Evolutionary conservation across 768 basidiomycete genomes (phyloP).

Genomic region (Grammothele lineata): DNA sequence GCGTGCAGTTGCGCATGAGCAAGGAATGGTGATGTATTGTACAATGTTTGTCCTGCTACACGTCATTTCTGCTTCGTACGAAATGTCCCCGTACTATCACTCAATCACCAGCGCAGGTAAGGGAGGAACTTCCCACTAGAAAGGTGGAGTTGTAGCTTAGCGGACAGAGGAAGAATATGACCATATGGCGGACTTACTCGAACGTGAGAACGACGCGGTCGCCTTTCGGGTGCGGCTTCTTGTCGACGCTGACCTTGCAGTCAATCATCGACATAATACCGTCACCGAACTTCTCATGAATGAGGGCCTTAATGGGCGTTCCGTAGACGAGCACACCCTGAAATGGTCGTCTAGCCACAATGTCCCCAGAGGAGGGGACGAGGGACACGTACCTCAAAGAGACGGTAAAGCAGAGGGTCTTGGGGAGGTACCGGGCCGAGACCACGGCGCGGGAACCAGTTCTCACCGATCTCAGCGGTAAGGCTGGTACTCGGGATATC

Average conservation of each 20-base stretch:
- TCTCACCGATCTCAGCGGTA: conserved; percentile 45
- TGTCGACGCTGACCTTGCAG: conserved; percentile 63
- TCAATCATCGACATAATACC: conserved; percentile 91
- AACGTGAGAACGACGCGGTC: conserved; percentile 78
- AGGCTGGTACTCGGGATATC: conserved; percentile 40
- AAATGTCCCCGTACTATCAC: background rate
- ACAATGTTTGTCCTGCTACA: too few relatives aligned
- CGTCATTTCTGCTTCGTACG: too few relatives aligned
- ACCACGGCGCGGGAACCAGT: conserved; percentile 76
- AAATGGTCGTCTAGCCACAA: too few relatives aligned
- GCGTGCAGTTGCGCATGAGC: background rate
- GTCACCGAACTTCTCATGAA: conserved; percentile 86
- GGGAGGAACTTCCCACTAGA: conserved; percentile 74
- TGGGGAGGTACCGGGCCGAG: conserved; percentile 68
- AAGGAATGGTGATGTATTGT: background rate
- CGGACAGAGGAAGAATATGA: background rate
- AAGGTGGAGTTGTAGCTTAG: background rate
- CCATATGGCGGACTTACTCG: conserved; percentile 48
- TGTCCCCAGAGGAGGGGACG: background rate
- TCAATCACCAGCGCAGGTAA: conserved; percentile 58
- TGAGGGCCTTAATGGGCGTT: conserved; percentile 74
- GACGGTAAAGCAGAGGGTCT: conserved; percentile 76
- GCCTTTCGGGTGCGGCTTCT: conserved; percentile 72
- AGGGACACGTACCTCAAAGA: conserved; percentile 61
- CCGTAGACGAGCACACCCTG: conserved; percentile 76